phyloP scores from a whole-genome alignment of 176 grass and related monocot species.

The Oryza coarctata region DNA sequence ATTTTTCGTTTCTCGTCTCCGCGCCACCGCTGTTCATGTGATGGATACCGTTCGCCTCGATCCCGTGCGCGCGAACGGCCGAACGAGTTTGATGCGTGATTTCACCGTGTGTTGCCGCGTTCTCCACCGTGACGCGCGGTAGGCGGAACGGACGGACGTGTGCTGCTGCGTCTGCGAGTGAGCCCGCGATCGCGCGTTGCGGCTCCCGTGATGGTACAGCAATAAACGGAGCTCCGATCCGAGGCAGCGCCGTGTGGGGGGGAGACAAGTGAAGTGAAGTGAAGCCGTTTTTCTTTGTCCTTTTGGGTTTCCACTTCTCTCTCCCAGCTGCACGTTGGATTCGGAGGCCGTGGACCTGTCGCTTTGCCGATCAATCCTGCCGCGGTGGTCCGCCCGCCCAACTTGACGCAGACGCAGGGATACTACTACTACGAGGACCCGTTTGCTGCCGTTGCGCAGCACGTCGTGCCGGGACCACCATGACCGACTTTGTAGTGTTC shows the following conservation, averaged over 20 bases:
- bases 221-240: background rate
- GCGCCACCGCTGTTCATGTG: no score
- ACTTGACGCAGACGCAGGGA: background rate
- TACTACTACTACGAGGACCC: no score
- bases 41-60: no score
- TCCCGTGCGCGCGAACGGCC: no score
- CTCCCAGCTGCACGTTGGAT: background rate
- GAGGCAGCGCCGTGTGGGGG: background rate
- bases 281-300: background rate
- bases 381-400: background rate
- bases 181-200: no score
- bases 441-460: background rate
- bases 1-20: background rate
- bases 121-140: no score
- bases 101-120: no score
- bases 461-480: background rate
- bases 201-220: no score
- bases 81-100: no score
- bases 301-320: background rate
- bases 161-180: no score
- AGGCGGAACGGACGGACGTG: no score
- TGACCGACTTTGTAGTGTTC: background rate
- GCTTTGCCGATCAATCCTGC: background rate
- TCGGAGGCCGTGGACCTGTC: background rate
- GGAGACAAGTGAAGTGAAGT: no score